A percentile compares a stretch with the other conserved stretches of the same genome.
Conservation (phyloP, 306 rosid genomes). For the Fragaria vesca region DNA sequence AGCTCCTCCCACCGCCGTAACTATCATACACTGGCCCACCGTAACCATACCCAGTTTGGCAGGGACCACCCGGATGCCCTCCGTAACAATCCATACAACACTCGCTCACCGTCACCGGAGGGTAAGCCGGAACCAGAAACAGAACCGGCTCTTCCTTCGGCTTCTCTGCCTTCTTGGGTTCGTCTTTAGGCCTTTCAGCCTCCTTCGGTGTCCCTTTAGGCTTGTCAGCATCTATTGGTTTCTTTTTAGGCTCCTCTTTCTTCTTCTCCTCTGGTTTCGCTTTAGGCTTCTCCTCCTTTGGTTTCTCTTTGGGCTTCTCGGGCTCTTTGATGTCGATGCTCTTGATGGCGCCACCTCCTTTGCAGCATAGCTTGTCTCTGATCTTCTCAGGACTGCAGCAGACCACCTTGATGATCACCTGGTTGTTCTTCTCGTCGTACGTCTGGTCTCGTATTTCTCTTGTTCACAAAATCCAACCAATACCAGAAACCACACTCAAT, state of each 20-base stretch:
- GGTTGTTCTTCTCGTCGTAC: slow-evolving; percentile 53
- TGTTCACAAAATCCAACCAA: slow-evolving; percentile 39
- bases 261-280: neutral
- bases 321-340: slow-evolving; percentile 70
- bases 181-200: neutral
- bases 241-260: slow-evolving; percentile 14
- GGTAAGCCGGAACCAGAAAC: neutral
- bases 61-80: slow-evolving; percentile 29
- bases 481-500: too few species aligned
- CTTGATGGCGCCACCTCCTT: slow-evolving; percentile 55
- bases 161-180: neutral
- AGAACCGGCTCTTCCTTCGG: neutral
- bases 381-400: slow-evolving; percentile 80
- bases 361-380: slow-evolving; percentile 50
- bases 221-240: too few species aligned
- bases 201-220: neutral
- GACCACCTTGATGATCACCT: slow-evolving; percentile 58
- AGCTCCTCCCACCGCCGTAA: slow-evolving; percentile 38
- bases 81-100: slow-evolving; percentile 16
- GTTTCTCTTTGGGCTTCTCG: slow-evolving; percentile 17
- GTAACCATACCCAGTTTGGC: slow-evolving; percentile 6
- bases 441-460: slow-evolving; percentile 78
- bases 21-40: slow-evolving; percentile 44
- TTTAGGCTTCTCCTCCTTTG: neutral
- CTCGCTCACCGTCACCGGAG: neutral